Percentiles rank a stretch among this genome's conserved stretches.
Evolutionary conservation across 2,329 filamentous ascomycete species (phyloP).

Genomic region (Fusarium sp.): DNA sequence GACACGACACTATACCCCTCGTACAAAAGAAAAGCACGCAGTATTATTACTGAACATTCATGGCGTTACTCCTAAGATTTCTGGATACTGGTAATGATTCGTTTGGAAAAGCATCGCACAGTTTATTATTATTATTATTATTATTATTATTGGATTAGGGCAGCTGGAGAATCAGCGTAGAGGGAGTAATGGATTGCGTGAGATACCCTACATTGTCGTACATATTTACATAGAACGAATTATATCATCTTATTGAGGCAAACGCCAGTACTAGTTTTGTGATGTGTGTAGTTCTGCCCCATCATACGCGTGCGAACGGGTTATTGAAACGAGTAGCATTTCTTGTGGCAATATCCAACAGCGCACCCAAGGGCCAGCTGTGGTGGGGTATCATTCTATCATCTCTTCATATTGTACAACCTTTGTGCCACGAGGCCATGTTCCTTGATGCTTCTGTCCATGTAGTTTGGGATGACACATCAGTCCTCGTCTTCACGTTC

Average conservation of each 20-base stretch:
- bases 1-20: not conserved
- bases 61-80: not conserved
- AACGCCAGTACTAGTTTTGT: not conserved
- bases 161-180: not conserved
- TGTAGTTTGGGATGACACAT: not conserved
- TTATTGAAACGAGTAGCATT: not conserved
- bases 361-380: not conserved
- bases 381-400: constrained; percentile 41
- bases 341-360: not conserved
- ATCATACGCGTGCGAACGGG: not conserved
- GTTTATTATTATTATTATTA: not conserved
- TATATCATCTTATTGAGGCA: not conserved
- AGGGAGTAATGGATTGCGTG: constrained; percentile 7
- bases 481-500: constrained; percentile 28
- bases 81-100: not conserved
- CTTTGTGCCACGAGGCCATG: not conserved
- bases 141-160: not conserved
- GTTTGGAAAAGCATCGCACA: constrained; percentile 13
- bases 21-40: not conserved
- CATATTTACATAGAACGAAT: constrained; percentile 11
- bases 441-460: not conserved
- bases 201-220: constrained; percentile 23
- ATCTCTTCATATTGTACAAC: constrained; percentile 24
- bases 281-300: not conserved
- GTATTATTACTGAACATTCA: not conserved